A percentile compares a stretch with the other conserved stretches of the same genome.
Conservation (phyloP, 2,329 filamentous ascomycete species). For the Diplodia intermedia region DNA sequence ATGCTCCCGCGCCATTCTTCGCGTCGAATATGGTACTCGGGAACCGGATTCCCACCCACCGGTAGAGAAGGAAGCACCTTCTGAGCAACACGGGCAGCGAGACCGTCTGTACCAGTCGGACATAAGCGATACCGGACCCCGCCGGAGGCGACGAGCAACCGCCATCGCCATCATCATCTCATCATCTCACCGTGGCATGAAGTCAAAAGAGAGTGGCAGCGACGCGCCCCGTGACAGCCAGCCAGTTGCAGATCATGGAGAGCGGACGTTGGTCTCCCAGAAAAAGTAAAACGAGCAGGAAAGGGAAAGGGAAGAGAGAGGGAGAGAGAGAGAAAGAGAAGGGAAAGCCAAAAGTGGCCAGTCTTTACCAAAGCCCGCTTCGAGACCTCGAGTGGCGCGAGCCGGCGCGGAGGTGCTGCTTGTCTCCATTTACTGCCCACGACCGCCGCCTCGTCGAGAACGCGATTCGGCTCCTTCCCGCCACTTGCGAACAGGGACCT, state of each 20-base stretch:
- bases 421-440: background rate
- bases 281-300: background rate
- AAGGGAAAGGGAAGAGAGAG: too few species aligned
- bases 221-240: background rate
- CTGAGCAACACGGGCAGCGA: background rate
- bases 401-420: background rate
- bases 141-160: background rate
- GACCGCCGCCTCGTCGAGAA: too few species aligned
- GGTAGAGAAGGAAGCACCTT: background rate
- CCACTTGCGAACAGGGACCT: background rate
- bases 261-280: background rate
- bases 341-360: background rate
- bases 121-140: background rate
- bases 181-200: background rate
- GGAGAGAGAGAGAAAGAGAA: background rate
- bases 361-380: background rate
- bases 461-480: background rate
- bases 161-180: background rate
- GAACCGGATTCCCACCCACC: background rate
- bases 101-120: background rate
- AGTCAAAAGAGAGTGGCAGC: background rate
- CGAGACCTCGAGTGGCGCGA: background rate
- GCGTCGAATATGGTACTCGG: background rate
- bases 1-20: background rate
- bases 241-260: background rate